A percentile compares a stretch with the other conserved stretches of the same genome.
These are phyloP conservation scores for Ochromonas danica DNA, from an alignment of 108 stramenopile genomes.

Conservation along the genomic window DNA sequence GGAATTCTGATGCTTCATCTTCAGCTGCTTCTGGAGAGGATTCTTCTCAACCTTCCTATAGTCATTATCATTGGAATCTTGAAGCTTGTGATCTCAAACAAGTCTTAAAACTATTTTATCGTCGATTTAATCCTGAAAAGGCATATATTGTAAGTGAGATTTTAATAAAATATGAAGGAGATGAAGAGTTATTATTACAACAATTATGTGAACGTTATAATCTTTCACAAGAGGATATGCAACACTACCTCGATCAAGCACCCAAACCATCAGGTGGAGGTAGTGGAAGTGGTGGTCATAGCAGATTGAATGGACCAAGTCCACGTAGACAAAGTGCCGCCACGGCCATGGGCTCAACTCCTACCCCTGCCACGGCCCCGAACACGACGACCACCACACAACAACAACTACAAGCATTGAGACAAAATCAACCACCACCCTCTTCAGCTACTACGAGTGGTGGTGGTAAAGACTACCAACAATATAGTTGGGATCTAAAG, in stretches of 20 bases:
- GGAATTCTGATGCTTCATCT: too few species aligned
- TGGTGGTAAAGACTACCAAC: not conserved
- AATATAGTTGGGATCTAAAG: not conserved
- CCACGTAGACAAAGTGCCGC: too few species aligned
- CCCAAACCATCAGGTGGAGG: not conserved
- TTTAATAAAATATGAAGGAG: not conserved
- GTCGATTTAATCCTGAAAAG: not conserved
- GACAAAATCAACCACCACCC: too few species aligned
- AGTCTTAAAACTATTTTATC: constrained; percentile 1
- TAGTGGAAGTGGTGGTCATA: not conserved
- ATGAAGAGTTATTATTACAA: not conserved
- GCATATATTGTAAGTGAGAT: not conserved
- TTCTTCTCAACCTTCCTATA: too few species aligned
- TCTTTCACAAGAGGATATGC: not conserved
- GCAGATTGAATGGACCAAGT: too few species aligned
- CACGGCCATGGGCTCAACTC: not conserved
- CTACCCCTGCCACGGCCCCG: too few species aligned
- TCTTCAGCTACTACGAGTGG: too few species aligned
- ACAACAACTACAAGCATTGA: too few species aligned
- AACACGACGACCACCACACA: too few species aligned
- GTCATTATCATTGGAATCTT: constrained; percentile 6
- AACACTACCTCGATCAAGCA: not conserved
- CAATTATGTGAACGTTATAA: not conserved
- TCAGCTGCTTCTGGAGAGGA: too few species aligned
- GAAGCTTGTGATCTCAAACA: not conserved